A percentile compares a stretch with the other conserved stretches of the same genome.
These are phyloP conservation scores for Phytophthora capsici DNA, from an alignment of 352 stramenopile genomes.

Conservation along the genomic window DNA sequence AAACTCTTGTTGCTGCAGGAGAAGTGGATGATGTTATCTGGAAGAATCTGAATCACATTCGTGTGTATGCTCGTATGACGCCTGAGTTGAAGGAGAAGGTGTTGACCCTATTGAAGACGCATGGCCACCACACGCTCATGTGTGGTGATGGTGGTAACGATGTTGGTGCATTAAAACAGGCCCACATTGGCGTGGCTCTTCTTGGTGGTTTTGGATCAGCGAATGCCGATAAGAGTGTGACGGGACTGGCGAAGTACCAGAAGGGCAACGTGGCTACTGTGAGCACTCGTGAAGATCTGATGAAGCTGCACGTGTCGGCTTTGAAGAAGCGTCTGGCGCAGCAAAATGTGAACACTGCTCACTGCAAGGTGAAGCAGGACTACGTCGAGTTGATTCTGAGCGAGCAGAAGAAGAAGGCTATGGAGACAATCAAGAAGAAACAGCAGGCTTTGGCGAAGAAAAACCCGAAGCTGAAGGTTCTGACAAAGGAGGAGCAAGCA, in stretches of 20 bases:
- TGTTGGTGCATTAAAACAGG: conserved; percentile 95
- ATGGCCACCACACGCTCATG: conserved; percentile 95
- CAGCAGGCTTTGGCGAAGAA: conserved; percentile 56
- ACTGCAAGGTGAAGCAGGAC: conserved; percentile 84
- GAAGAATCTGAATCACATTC: conserved; percentile 78
- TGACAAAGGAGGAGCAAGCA: conserved; percentile 85
- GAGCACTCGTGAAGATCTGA: conserved; percentile 69
- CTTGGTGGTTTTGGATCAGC: conserved; percentile 84
- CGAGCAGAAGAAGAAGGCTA: conserved; percentile 64
- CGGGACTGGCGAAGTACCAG: conserved; percentile 76
- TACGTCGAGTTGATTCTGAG: conserved; percentile 80
- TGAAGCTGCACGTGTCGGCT: conserved; percentile 89
- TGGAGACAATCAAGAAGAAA: conserved; percentile 69
- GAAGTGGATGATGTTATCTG: conserved; percentile 87
- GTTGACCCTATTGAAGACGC: conserved; percentile 94
- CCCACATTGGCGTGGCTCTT: conserved; percentile 86
- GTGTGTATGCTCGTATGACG: conserved; percentile 97
- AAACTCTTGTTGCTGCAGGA: conserved; percentile 71
- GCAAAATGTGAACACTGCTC: conserved; percentile 67
- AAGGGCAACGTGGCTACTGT: conserved; percentile 60
- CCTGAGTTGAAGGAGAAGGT: conserved; percentile 97
- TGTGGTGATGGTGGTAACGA: conserved; percentile 99
- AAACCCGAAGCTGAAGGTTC: conserved; percentile 62
- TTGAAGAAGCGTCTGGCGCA: conserved; percentile 81
- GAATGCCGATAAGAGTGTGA: conserved; percentile 89